These are phyloP conservation scores for Nasturtium officinale DNA, from an alignment of 345 rosid species.

Conservation along the genomic window DNA sequence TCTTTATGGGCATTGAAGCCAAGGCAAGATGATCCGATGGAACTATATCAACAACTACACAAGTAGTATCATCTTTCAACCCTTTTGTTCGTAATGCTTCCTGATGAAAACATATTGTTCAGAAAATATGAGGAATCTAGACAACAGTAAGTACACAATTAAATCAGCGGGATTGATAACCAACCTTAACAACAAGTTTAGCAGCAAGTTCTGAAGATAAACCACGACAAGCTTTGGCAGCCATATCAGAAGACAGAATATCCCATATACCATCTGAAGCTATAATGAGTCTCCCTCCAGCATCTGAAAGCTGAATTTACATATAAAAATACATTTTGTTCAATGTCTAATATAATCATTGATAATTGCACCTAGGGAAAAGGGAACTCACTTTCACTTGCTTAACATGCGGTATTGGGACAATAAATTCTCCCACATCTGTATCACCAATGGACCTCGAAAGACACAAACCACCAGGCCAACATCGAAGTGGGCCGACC, in stretches of 20 bases:
- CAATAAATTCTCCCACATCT: slow-evolving; percentile 97
- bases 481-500: slow-evolving; percentile 99
- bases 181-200: slow-evolving; percentile 95
- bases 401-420: slow-evolving; percentile 97
- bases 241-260: slow-evolving; percentile 85
- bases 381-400: slow-evolving; percentile 83
- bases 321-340: background rate
- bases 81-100: slow-evolving; percentile 98
- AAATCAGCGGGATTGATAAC: background rate
- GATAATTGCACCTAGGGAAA: slow-evolving; percentile 12
- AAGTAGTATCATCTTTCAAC: slow-evolving; percentile 97
- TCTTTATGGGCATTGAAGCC: slow-evolving; percentile 71
- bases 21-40: slow-evolving; percentile 77
- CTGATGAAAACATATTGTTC: slow-evolving; percentile 44
- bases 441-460: slow-evolving; percentile 99
- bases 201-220: slow-evolving; percentile 97
- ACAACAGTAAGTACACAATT: slow-evolving; percentile 2
- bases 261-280: slow-evolving; percentile 99
- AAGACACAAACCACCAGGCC: slow-evolving; percentile 99
- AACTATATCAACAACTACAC: slow-evolving; percentile 96
- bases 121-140: slow-evolving; percentile 9
- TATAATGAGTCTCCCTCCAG: slow-evolving; percentile 95
- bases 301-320: slow-evolving; percentile 69
- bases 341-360: slow-evolving; percentile 15
- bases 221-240: slow-evolving; percentile 95